Conservation (phyloP, 2,329 filamentous ascomycete species). For the Fusarium humuli region DNA sequence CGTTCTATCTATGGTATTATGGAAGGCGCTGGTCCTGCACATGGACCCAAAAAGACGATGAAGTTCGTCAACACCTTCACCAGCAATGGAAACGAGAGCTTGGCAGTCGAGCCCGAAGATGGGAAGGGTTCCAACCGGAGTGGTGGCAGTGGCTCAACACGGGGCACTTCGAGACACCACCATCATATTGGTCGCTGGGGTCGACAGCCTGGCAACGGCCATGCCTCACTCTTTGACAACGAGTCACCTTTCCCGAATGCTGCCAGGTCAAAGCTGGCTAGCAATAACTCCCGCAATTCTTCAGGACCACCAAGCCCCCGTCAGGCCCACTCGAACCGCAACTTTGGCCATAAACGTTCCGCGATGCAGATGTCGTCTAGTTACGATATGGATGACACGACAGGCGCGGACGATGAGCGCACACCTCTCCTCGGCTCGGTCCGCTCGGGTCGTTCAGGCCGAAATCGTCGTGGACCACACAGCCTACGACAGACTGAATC, state of each 20-base stretch:
- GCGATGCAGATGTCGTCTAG: conserved; percentile 70
- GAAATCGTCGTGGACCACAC: conserved; percentile 65
- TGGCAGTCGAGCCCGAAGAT: conserved; percentile 72
- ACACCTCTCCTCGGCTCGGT: conserved; percentile 79
- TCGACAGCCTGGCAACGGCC: conserved; percentile 73
- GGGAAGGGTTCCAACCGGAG: conserved; percentile 70
- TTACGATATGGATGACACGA: conserved; percentile 85
- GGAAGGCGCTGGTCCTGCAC: conserved; percentile 64
- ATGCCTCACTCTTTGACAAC: conserved; percentile 79
- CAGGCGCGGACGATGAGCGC: conserved; percentile 85
- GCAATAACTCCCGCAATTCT: conserved; percentile 67
- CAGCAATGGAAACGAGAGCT: conserved; percentile 65
- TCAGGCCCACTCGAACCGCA: conserved; percentile 56
- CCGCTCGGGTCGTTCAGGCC: conserved; percentile 68
- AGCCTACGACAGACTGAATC: conserved; percentile 79
- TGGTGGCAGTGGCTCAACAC: conserved; percentile 69
- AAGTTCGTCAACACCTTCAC: conserved; percentile 90
- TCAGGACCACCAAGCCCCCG: conserved; percentile 78
- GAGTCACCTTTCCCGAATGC: conserved; percentile 82
- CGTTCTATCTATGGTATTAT: conserved; percentile 76
- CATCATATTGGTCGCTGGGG: conserved; percentile 81
- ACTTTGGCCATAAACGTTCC: conserved; percentile 59
- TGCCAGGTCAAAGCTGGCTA: conserved; percentile 71
- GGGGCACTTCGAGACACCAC: conserved; percentile 79
- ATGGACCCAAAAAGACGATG: conserved; percentile 83